phyloP scores from a whole-genome alignment of 768 basidiomycete genomes.

The Phaffia australis region DNA sequence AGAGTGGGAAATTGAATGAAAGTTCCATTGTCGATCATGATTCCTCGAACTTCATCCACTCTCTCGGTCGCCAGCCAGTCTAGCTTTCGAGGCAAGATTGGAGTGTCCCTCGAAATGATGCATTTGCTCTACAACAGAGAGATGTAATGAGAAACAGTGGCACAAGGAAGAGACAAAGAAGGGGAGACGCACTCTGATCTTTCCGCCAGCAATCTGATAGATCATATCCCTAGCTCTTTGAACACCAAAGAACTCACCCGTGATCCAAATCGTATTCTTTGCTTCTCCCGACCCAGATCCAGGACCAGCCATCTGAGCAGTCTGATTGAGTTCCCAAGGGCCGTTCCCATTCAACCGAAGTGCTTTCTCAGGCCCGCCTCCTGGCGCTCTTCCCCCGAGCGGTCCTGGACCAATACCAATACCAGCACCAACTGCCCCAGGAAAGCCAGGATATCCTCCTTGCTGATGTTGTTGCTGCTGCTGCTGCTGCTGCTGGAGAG shows the following conservation, averaged over 20 bases:
- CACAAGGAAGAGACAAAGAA: background rate
- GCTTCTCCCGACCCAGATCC: no score
- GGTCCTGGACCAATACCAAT: no score
- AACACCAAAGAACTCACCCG: constrained; percentile 93
- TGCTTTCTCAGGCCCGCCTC: constrained; percentile 5
- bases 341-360: background rate
- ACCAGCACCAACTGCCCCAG: no score
- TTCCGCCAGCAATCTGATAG: constrained; percentile 70
- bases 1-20: constrained; percentile 88
- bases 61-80: constrained; percentile 98
- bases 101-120: constrained; percentile 83
- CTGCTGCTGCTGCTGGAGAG: constrained; percentile 2
- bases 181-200: constrained; percentile 46
- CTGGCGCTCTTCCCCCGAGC: background rate
- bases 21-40: constrained; percentile 94
- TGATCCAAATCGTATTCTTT: constrained; percentile 77
- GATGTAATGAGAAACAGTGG: background rate
- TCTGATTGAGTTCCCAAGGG: background rate
- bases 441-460: background rate
- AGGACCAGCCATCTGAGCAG: background rate
- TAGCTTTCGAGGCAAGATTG: constrained; percentile 87
- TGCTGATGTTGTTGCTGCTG: background rate
- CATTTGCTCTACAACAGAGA: constrained; percentile 56
- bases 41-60: constrained; percentile 77
- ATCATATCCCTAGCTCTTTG: constrained; percentile 93